Conservation (phyloP, 345 rosid species). For the Laguncularia racemosa region DNA sequence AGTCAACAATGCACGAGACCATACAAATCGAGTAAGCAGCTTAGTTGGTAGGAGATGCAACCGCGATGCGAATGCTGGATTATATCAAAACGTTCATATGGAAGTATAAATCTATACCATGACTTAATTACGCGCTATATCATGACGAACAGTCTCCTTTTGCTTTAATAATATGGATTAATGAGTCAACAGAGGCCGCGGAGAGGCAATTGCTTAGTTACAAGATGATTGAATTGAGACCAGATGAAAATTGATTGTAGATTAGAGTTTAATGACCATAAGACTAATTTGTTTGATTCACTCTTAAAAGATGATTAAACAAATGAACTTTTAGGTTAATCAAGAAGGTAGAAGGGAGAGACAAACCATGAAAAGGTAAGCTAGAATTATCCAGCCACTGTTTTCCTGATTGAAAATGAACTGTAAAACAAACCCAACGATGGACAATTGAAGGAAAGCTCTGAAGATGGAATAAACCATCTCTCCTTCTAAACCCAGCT, state of each 20-base stretch:
- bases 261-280: background rate
- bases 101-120: too few species aligned
- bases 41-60: too few species aligned
- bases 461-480: constrained; percentile 67
- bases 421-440: constrained; percentile 84
- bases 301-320: background rate
- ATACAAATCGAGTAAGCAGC: too few species aligned
- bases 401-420: constrained; percentile 61
- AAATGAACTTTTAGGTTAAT: background rate
- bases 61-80: too few species aligned
- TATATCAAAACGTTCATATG: too few species aligned
- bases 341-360: background rate
- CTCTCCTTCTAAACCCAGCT: constrained; percentile 65
- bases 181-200: background rate
- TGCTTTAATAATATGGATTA: background rate
- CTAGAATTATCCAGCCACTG: constrained; percentile 62
- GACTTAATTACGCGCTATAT: too few species aligned
- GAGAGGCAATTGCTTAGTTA: background rate
- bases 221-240: background rate
- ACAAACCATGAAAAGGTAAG: constrained; percentile 82
- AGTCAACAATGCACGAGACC: too few species aligned
- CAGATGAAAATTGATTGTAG: background rate
- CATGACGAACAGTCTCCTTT: too few species aligned
- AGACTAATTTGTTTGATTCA: background rate
- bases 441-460: constrained; percentile 76